A percentile compares a stretch with the other conserved stretches of the same genome.
phyloP scores from a whole-genome alignment of 2,329 filamentous ascomycete genomes.

The Ceratocystis cacaofunesta region DNA sequence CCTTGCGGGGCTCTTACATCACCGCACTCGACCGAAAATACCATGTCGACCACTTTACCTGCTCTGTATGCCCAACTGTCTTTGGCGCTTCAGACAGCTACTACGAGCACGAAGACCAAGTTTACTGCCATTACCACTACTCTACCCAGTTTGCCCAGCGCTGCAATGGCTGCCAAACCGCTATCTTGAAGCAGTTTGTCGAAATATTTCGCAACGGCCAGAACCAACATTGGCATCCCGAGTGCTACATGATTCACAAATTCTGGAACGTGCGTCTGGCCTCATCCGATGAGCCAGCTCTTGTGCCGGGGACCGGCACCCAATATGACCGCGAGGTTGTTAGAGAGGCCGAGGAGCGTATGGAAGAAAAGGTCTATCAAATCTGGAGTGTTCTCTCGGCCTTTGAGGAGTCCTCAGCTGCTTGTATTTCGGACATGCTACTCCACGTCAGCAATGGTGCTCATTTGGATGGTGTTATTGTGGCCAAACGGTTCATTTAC shows the following conservation, averaged over 20 bases:
- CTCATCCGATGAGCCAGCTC: conserved; percentile 13
- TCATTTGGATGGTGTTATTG: conserved; percentile 85
- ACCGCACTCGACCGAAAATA: conserved; percentile 96
- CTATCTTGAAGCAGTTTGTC: conserved; percentile 96
- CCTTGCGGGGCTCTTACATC: conserved; percentile 91
- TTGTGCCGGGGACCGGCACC: conserved; percentile 11
- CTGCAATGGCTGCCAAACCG: conserved; percentile 92
- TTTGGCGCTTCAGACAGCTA: conserved; percentile 98
- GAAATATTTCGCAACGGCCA: conserved; percentile 96
- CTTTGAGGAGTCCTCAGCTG: conserved; percentile 93
- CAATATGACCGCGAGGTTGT: conserved; percentile 52
- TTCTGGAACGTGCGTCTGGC: conserved; percentile 91
- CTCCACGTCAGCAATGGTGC: conserved; percentile 95
- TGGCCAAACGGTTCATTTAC: conserved; percentile 89
- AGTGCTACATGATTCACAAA: conserved; percentile 99
- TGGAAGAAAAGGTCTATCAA: conserved; percentile 94
- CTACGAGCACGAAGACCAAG: conserved; percentile 90
- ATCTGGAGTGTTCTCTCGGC: conserved; percentile 97
- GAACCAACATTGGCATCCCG: conserved; percentile 98
- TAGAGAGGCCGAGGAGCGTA: conserved; percentile 73
- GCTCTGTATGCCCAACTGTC: conserved; percentile 90
- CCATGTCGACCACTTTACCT: conserved; percentile 98
- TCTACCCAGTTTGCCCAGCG: conserved; percentile 92
- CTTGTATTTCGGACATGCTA: conserved; percentile 98
- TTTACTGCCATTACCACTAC: conserved; percentile 98